Percentiles rank a stretch among this genome's conserved stretches.
Conservation (phyloP, 768 basidiomycete species). For the Mycena venus region DNA sequence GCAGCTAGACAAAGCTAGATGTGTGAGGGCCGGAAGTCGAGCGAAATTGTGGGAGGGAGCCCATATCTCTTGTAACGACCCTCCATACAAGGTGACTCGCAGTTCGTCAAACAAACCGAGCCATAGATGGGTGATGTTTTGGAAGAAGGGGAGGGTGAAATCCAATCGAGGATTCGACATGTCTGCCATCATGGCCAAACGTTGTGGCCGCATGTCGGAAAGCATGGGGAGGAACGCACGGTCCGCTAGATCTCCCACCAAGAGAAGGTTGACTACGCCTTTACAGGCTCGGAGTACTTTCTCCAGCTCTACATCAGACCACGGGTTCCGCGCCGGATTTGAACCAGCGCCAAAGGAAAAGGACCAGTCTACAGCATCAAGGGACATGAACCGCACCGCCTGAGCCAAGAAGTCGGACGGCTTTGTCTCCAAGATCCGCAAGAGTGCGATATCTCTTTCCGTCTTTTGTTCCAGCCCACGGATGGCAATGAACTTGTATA, state of each 20-base stretch:
- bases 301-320: not conserved
- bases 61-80: not conserved
- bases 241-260: not conserved
- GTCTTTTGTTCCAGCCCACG: not conserved
- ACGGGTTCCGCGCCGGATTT: not conserved
- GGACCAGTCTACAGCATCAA: not conserved
- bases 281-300: not conserved
- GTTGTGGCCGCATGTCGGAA: not conserved
- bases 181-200: not conserved
- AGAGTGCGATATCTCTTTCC: not conserved
- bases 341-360: too few species aligned
- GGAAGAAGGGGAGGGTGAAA: not conserved
- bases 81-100: too few species aligned
- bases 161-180: not conserved
- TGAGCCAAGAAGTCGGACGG: not conserved
- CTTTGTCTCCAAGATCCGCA: not conserved
- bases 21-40: not conserved
- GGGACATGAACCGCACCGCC: not conserved
- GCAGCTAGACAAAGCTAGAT: not conserved
- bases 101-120: not conserved
- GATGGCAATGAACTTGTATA: not conserved
- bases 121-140: not conserved
- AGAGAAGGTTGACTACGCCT: not conserved
- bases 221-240: not conserved
- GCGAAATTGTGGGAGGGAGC: not conserved